Evolutionary conservation across 2,329 filamentous ascomycete species (phyloP).

Genomic region (Sarocladium kiliense): DNA sequence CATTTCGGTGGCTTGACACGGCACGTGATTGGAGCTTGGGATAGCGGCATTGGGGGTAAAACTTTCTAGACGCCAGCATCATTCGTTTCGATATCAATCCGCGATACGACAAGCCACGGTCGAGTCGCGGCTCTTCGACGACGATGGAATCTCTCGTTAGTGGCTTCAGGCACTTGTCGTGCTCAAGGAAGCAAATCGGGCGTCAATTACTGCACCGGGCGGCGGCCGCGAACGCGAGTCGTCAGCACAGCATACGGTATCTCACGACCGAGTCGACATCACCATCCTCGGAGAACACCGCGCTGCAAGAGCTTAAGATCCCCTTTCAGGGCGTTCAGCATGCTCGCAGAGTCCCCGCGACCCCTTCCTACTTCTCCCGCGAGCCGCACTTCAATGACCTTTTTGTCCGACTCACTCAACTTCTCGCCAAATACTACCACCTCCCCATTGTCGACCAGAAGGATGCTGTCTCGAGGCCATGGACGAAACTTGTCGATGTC

Average conservation of each 20-base stretch:
- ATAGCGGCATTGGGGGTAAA: background rate
- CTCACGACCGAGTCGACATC: slow-evolving; percentile 19
- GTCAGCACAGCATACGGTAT: slow-evolving; percentile 22
- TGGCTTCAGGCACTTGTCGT: slow-evolving; percentile 30
- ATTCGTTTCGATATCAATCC: background rate
- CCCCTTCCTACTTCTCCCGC: slow-evolving; percentile 91
- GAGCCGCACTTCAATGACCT: slow-evolving; percentile 83
- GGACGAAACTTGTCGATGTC: slow-evolving; percentile 76
- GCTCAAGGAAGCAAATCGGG: slow-evolving; percentile 21
- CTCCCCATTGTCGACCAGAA: slow-evolving; percentile 64
- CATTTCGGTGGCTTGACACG: background rate
- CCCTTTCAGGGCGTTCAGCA: slow-evolving; percentile 34
- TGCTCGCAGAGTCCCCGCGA: slow-evolving; percentile 74
- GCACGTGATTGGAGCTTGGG: slow-evolving; percentile 8
- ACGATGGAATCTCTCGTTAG: slow-evolving; percentile 29
- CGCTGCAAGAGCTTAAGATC: slow-evolving; percentile 17
- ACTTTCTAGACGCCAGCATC: background rate
- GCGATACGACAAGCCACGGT: slow-evolving; percentile 2
- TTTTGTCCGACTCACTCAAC: slow-evolving; percentile 65
- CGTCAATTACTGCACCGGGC: slow-evolving; percentile 24
- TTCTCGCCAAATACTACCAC: slow-evolving; percentile 66
- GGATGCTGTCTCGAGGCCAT: slow-evolving; percentile 69
- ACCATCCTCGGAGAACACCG: slow-evolving; percentile 10
- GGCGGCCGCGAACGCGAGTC: slow-evolving; percentile 15
- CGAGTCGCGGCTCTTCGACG: background rate